Evolutionary conservation across 2,329 filamentous ascomycete species (phyloP).

Genomic region (Claviceps sp.): DNA sequence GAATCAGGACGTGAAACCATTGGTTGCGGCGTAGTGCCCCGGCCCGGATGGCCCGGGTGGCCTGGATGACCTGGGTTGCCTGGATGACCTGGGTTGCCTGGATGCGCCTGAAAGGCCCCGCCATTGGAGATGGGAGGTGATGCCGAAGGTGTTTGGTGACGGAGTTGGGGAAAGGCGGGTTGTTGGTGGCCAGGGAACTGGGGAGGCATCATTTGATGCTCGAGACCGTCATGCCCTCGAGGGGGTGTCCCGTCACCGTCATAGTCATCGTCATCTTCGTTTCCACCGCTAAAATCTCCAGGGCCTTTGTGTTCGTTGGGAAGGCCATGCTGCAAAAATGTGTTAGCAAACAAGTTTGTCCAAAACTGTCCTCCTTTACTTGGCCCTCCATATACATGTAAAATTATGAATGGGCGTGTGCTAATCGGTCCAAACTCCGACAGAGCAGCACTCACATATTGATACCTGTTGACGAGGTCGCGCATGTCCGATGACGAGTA

Average conservation of each 20-base stretch:
- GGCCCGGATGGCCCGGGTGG: too few relatives aligned
- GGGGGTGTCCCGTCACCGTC: slow-evolving; percentile 58
- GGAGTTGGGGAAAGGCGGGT: slow-evolving; percentile 63
- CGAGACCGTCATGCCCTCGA: slow-evolving; percentile 43
- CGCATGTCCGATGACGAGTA: slow-evolving; percentile 92
- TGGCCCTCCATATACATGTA: too few relatives aligned
- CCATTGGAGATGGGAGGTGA: slow-evolving; percentile 81
- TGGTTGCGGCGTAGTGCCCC: slow-evolving; percentile 73
- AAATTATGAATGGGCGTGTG: too few relatives aligned
- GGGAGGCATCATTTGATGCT: slow-evolving; percentile 51
- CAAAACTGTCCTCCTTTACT: too few relatives aligned
- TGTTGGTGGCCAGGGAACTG: slow-evolving; percentile 50
- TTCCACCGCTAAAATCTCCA: slow-evolving; percentile 75
- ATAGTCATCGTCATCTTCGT: slow-evolving; percentile 75
- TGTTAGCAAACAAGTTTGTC: not conserved
- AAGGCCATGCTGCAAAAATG: slow-evolving; percentile 57
- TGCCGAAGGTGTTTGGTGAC: slow-evolving; percentile 69
- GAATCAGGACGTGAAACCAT: slow-evolving; percentile 57
- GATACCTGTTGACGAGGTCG: slow-evolving; percentile 75
- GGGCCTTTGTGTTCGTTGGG: slow-evolving; percentile 96
- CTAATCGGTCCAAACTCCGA: not conserved
- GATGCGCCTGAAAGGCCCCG: slow-evolving; percentile 48
- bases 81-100: slow-evolving; percentile 23
- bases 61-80: slow-evolving; percentile 26
- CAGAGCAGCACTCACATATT: slow-evolving; percentile 58